A percentile compares a stretch with the other conserved stretches of the same genome.
Evolutionary conservation across 345 rosid genomes (phyloP).

Genomic region (Melastoma malabathricum): DNA sequence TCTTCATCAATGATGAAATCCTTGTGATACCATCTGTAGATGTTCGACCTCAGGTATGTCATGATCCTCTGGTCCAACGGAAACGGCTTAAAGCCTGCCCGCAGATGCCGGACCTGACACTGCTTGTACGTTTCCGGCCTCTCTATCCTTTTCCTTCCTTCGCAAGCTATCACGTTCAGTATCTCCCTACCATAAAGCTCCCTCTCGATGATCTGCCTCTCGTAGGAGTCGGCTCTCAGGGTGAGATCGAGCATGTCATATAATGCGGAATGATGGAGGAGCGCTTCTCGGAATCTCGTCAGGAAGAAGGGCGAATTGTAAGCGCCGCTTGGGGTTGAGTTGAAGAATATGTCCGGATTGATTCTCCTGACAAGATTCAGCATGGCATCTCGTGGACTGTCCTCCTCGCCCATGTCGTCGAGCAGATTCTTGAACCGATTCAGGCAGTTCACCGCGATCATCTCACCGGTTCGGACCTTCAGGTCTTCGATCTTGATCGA

Average conservation of each 20-base stretch:
- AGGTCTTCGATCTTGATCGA: conserved; percentile 50
- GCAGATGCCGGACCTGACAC: conserved; percentile 29
- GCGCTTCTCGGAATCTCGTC: conserved; percentile 74
- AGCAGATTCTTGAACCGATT: conserved; percentile 38
- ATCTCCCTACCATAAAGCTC: conserved; percentile 25
- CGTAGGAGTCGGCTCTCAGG: conserved; percentile 26
- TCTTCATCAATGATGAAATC: conserved; percentile 63
- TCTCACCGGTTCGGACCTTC: conserved; percentile 43
- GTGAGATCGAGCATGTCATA: conserved; percentile 56
- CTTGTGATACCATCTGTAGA: conserved; percentile 48
- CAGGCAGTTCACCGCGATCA: conserved; percentile 51
- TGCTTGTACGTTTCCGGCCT: conserved; percentile 47
- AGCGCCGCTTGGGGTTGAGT: conserved; percentile 37
- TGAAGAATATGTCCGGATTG: conserved; percentile 55
- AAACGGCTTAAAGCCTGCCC: conserved; percentile 44
- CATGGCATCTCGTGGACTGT: conserved; percentile 50
- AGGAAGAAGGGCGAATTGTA: conserved; percentile 70
- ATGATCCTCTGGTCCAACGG: conserved; percentile 25
- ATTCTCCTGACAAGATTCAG: conserved; percentile 46
- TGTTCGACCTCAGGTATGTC: conserved; percentile 14
- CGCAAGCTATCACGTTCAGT: conserved; percentile 32
- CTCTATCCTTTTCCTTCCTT: conserved; percentile 33
- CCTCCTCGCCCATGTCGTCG: conserved; percentile 50
- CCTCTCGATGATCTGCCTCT: conserved; percentile 41
- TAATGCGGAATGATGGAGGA: conserved; percentile 52